These are phyloP conservation scores for Yamadazyma pseudoaaseri DNA, from an alignment of 1,139 yeast genomes.

Conservation along the genomic window DNA sequence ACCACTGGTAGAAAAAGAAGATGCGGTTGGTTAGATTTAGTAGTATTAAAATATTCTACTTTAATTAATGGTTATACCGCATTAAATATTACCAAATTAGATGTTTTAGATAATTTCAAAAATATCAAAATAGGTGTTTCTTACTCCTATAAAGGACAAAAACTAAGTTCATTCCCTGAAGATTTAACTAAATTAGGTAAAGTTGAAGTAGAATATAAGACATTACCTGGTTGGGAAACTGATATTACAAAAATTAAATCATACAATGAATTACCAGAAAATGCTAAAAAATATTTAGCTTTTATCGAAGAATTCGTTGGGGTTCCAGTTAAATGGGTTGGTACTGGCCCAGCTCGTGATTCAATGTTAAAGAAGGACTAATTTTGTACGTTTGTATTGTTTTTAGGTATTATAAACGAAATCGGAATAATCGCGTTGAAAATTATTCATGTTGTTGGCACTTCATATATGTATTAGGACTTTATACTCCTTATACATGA, in stretches of 20 bases:
- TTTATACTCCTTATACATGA: conserved; percentile 53
- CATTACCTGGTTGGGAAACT: conserved; percentile 91
- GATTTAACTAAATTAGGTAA: conserved; percentile 78
- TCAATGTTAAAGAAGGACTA: conserved; percentile 59
- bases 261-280: conserved; percentile 80
- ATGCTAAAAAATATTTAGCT: conserved; percentile 79
- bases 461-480: conserved; percentile 38
- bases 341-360: conserved; percentile 97
- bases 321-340: conserved; percentile 94
- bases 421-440: conserved; percentile 1
- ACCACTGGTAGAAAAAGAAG: conserved; percentile 99
- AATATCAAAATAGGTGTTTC: conserved; percentile 86
- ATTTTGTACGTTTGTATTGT: neutral
- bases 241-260: conserved; percentile 72
- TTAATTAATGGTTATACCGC: conserved; percentile 92
- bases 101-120: conserved; percentile 85
- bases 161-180: conserved; percentile 82
- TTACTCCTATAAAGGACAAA: conserved; percentile 76
- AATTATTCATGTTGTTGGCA: conserved; percentile 6
- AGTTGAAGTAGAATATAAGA: conserved; percentile 86
- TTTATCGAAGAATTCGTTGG: conserved; percentile 81
- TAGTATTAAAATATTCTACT: conserved; percentile 87
- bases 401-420: neutral
- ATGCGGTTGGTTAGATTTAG: conserved; percentile 99
- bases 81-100: conserved; percentile 91